Percentiles rank a stretch among this genome's conserved stretches.
Conservation (phyloP, 352 stramenopile genomes). For the Phytophthora pisi region DNA sequence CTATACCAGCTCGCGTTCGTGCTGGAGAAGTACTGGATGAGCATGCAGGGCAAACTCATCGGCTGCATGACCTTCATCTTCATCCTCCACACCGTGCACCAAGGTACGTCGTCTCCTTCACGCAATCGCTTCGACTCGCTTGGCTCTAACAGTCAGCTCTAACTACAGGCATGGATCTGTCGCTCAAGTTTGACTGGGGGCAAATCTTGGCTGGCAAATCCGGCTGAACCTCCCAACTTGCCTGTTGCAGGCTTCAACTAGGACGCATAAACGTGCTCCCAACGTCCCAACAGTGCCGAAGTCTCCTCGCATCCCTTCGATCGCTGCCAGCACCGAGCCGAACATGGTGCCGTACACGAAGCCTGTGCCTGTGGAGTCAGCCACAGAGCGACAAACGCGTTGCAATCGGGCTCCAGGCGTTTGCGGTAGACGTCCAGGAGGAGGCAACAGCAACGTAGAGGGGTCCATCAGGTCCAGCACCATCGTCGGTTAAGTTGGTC, state of each 20-base stretch:
- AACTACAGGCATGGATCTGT: slow-evolving; percentile 2
- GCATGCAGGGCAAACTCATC: slow-evolving; percentile 29
- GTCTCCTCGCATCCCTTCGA: slow-evolving; percentile 33
- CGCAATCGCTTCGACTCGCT: not conserved
- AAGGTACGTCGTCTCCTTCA: slow-evolving; percentile 3
- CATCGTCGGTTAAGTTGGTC: slow-evolving; percentile 5
- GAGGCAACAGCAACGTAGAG: slow-evolving; percentile 11
- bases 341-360: slow-evolving; percentile 57
- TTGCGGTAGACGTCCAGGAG: slow-evolving; percentile 10
- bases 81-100: slow-evolving; percentile 27
- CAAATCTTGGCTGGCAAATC: not conserved
- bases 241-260: slow-evolving; percentile 13
- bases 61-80: slow-evolving; percentile 31
- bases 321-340: slow-evolving; percentile 34
- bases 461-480: slow-evolving; percentile 12
- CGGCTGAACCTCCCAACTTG: not conserved
- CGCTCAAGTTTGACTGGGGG: slow-evolving; percentile 7
- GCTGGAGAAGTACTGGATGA: slow-evolving; percentile 42
- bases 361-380: slow-evolving; percentile 37
- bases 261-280: not conserved
- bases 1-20: slow-evolving; percentile 40
- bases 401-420: slow-evolving; percentile 16
- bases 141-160: not conserved
- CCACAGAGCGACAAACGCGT: slow-evolving; percentile 11
- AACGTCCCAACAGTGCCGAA: not conserved